A percentile compares a stretch with the other conserved stretches of the same genome.
Conservation (phyloP, 2,329 filamentous ascomycete genomes). For the Didymella pinodella region DNA sequence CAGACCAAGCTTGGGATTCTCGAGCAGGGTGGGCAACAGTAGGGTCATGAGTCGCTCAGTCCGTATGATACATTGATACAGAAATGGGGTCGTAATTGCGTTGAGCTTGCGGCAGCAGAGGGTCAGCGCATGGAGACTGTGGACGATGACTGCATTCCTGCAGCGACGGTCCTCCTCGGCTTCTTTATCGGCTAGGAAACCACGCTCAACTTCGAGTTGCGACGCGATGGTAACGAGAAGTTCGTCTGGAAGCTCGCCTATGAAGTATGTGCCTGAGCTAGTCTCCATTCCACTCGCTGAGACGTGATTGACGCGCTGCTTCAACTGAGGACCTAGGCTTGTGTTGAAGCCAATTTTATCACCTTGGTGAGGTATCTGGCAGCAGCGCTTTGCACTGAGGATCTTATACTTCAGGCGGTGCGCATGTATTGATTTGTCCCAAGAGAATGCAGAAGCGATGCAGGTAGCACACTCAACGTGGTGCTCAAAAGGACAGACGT, state of each 20-base stretch:
- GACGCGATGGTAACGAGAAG: conserved; percentile 29
- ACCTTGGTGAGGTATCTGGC: neutral
- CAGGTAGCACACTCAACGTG: neutral
- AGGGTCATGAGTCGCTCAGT: neutral
- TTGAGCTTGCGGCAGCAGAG: conserved; percentile 26
- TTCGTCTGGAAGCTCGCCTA: conserved; percentile 28
- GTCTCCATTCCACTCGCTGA: neutral
- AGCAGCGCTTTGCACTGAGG: neutral
- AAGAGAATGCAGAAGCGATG: neutral
- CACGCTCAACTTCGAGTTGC: conserved; percentile 25
- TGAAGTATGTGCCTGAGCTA: neutral
- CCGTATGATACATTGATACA: conserved; percentile 30
- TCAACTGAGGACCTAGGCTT: neutral
- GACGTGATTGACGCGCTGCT: neutral
- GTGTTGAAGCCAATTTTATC: neutral
- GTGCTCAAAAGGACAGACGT: neutral
- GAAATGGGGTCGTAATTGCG: conserved; percentile 21
- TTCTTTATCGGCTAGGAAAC: conserved; percentile 9
- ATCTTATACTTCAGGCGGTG: too few species aligned
- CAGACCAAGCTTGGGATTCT: neutral
- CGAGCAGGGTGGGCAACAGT: neutral
- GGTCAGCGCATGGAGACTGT: conserved; percentile 22
- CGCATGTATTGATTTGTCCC: neutral
- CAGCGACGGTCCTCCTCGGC: conserved; percentile 2
- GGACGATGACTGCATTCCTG: conserved; percentile 1